Evolutionary conservation across 352 stramenopile species (phyloP), one percentile per base, ranked within the genome.

Genomic region (Elongisporangium undulatum): DNA sequence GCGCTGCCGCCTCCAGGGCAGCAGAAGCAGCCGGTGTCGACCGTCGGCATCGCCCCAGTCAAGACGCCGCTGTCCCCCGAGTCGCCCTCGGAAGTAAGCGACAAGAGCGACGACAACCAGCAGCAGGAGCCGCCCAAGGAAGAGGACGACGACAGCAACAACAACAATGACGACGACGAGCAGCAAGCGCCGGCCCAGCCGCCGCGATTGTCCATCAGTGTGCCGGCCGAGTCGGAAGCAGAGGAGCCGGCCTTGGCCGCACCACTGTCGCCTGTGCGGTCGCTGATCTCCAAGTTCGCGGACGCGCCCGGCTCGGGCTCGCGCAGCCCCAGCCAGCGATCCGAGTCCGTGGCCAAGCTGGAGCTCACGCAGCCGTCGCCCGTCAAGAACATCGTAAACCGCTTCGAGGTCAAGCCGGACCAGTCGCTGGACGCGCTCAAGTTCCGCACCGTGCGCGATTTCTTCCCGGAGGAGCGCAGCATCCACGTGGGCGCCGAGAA

Each of bases 401-500:
- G 71, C 24, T 79, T 77, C 41, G 70, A 77, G 68, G 58, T 64
- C 13, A 77, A 75, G 56, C 67, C 53, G 1, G 63, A 75, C 53
- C 70, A 77, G 45, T 72, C 67, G 10, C 55, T 79, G 17, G 75
- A 85, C 45, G 74, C 75, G 17, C 50, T 85, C 13, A 71, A 65
- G 2, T 82, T 83, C 60, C 76, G 76, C 4, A 85, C 76, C 3
- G 76, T 85, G 19, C 71, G 74, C 38, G 75, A 60, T 16, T 85
- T 85, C 52, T 85, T 85, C 58, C 68, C 68, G 0, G 64, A 67
- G 38, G 71, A 85, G 61, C 77, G 76, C 8, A 82, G 69, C 49
- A 53, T 85, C 39, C 69, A 61, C 16, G 76, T 85, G 34, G 69
- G 69, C 51, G 71, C 74, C 0, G 76, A 81, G 52, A 81, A 77